Evolutionary conservation across 495 filamentous ascomycete genomes (phyloP), one percentile per base, ranked within the genome.

Genomic region (Neurospora discreta): DNA sequence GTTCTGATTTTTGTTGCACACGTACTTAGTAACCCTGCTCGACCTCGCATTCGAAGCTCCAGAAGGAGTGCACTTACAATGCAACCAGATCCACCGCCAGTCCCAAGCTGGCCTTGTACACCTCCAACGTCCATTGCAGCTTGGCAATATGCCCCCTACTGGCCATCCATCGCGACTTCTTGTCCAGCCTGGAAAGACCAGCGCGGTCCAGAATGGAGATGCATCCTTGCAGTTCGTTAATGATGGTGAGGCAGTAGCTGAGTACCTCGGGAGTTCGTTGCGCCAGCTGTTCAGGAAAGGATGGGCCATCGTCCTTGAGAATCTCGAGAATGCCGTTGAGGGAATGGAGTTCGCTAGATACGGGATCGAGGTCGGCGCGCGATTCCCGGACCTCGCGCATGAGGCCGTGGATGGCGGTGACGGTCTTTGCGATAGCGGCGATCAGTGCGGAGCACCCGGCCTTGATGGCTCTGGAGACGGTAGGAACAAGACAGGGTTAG

Each of bases 301-400:
- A 68, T 3, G 71, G 70, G 13, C 79, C 82, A 75, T 87, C 84
- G 68, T 86, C 82, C 20, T 80, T 79, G 36, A 86, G 75, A 7
- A 86, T 73, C 40, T 81, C 81, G 23, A 86, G 76, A 5, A 84
- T 77, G 39, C 77, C 80, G 69, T 83, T 78, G 68, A 86, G 78
- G 10, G 84, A 85, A 72, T 82, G 79, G n/a, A 87, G 76, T 70
- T 86, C 84, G 71, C 80, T 79, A 30, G 84, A 83, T 20, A 86
- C 78, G 70, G 73, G 76, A 67, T 86, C 82, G 15, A 85, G 73
- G 16, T 86, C 84, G 60, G 79, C 74, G 20, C 84, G 77, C 4
- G 82, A 82, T 70, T 84, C 84, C 38, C 84, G 84, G 0, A 86
- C 80, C 18, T 84, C 81, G 6, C 82, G 81, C 9, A 86, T 81